Evolutionary conservation across 371 early-diverging fungal genomes (phyloP).

Genomic region (Coemansia sp.): DNA sequence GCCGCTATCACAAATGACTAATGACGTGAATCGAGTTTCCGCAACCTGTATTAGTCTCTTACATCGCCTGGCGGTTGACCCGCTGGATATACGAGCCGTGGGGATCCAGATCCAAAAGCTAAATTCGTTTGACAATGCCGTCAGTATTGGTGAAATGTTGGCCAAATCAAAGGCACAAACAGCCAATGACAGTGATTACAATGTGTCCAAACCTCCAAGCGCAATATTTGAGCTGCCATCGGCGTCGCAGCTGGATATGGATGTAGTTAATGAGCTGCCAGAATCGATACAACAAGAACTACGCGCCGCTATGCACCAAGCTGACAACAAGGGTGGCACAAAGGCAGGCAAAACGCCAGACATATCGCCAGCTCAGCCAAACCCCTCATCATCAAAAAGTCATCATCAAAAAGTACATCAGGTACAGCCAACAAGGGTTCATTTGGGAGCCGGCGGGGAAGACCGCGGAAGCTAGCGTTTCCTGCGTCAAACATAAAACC

Average conservation of each 20-base stretch:
- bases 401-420: conserved; percentile 1
- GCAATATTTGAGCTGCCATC: conserved; percentile 17
- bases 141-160: conserved; percentile 21
- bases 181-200: neutral
- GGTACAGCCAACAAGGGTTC: neutral
- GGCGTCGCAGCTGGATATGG: conserved; percentile 39
- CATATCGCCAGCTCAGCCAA: neutral
- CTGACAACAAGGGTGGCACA: neutral
- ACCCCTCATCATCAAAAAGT: too few relatives aligned
- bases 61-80: conserved; percentile 53
- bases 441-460: conserved; percentile 12
- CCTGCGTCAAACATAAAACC: neutral
- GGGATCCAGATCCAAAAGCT: conserved; percentile 69
- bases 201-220: neutral
- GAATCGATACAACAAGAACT: conserved; percentile 39
- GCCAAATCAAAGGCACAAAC: conserved; percentile 14
- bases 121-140: conserved; percentile 1
- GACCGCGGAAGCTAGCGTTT: conserved; percentile 25
- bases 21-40: conserved; percentile 54
- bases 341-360: neutral
- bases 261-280: conserved; percentile 35
- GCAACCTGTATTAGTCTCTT: conserved; percentile 54
- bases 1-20: conserved; percentile 53
- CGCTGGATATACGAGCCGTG: conserved; percentile 61
- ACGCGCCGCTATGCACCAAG: conserved; percentile 17